These are phyloP conservation scores for Diplocarpon mali DNA, from an alignment of 2,329 filamentous ascomycete species.

Conservation along the genomic window DNA sequence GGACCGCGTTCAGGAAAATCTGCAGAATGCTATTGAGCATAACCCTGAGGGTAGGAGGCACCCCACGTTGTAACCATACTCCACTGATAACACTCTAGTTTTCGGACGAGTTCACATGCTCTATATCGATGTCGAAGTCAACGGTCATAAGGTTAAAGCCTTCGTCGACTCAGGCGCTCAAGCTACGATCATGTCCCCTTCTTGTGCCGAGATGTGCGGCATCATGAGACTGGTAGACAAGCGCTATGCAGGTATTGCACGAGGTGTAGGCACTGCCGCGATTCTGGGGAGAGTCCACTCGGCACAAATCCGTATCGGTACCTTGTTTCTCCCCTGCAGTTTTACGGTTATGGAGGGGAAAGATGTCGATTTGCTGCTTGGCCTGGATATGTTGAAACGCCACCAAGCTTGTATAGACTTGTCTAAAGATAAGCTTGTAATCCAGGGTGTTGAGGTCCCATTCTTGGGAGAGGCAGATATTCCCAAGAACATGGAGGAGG, in stretches of 20 bases:
- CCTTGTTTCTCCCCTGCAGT: conserved; percentile 77
- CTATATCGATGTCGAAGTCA: conserved; percentile 92
- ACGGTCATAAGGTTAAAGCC: conserved; percentile 83
- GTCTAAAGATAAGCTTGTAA: conserved; percentile 70
- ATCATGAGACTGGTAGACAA: conserved; percentile 95
- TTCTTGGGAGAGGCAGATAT: conserved; percentile 92
- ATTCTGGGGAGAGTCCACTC: conserved; percentile 94
- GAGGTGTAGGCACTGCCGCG: conserved; percentile 85
- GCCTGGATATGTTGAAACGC: conserved; percentile 92
- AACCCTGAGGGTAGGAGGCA: conserved; percentile 74
- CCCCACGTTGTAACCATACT: not conserved
- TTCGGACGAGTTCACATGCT: conserved; percentile 94
- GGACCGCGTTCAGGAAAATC: conserved; percentile 85
- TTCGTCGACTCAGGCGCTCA: conserved; percentile 96
- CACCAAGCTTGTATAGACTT: conserved; percentile 92
- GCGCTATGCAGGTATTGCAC: conserved; percentile 82
- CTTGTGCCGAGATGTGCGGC: conserved; percentile 80
- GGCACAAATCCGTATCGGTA: conserved; percentile 87
- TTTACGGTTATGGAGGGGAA: conserved; percentile 99
- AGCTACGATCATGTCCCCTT: conserved; percentile 96
- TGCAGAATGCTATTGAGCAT: conserved; percentile 94
- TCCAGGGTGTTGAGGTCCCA: conserved; percentile 76
- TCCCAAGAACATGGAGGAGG: conserved; percentile 69
- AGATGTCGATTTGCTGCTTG: conserved; percentile 83
- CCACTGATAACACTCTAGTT: conserved; percentile 40